Percentiles rank a stretch among this genome's conserved stretches.
These are phyloP conservation scores for Glycine latifolia DNA, from an alignment of 306 rosid species.

Conservation along the genomic window DNA sequence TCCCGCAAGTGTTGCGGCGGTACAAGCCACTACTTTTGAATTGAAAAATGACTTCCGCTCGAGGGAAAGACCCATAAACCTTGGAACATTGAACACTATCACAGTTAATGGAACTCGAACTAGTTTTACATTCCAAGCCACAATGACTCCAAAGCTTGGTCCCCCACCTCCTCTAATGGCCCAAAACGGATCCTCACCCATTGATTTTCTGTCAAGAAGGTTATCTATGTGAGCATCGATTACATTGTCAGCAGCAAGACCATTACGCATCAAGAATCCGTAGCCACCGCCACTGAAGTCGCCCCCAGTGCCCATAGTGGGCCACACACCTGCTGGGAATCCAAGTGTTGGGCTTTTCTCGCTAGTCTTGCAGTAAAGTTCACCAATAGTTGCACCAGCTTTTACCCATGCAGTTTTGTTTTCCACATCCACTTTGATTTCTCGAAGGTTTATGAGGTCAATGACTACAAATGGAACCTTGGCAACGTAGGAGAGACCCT, in stretches of 20 bases:
- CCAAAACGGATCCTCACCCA: conserved; percentile 81
- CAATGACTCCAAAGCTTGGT: conserved; percentile 66
- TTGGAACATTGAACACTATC: conserved; percentile 52
- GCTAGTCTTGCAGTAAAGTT: conserved; percentile 33
- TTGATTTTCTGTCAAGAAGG: conserved; percentile 57
- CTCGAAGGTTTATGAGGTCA: conserved; percentile 63
- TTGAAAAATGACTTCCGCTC: no score
- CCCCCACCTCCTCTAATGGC: conserved; percentile 79
- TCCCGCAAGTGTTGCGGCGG: no score
- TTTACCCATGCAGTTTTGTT: conserved; percentile 48
- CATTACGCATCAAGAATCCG: conserved; percentile 65
- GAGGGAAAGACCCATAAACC: no score
- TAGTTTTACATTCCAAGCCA: conserved; percentile 57
- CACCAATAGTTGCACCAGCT: conserved; percentile 44
- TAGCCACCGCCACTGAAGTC: conserved; percentile 77
- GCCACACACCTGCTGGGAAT: conserved; percentile 66
- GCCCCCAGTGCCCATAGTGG: conserved; percentile 68
- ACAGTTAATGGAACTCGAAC: conserved; percentile 65
- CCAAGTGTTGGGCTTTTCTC: conserved; percentile 24
- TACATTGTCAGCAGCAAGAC: conserved; percentile 64
- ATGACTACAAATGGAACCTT: conserved; percentile 53
- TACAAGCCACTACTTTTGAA: no score
- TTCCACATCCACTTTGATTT: conserved; percentile 46
- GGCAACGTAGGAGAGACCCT: conserved; percentile 63
- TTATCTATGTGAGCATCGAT: conserved; percentile 62